These are phyloP conservation scores for Chlorokybus atmophyticus DNA, from an alignment of 139 green algal species.

Conservation along the genomic window DNA sequence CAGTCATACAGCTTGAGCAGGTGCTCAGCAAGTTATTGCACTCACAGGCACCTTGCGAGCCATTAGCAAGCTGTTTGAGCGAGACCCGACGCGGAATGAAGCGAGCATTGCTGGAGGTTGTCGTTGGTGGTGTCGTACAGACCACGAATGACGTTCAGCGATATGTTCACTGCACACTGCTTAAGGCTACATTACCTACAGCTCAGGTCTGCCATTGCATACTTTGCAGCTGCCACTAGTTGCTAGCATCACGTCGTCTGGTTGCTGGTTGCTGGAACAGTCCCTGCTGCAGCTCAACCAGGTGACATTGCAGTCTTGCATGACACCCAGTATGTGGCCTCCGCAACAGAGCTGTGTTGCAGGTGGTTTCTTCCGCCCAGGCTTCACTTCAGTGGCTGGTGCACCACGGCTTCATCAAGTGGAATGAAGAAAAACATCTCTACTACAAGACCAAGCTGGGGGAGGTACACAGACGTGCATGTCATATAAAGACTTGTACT, in stretches of 20 bases:
- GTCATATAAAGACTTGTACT: too few species aligned
- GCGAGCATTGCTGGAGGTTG: slow-evolving; percentile 22
- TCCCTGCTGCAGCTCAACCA: too few species aligned
- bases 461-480: too few species aligned
- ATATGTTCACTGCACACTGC: slow-evolving; percentile 21
- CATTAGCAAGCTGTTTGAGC: slow-evolving; percentile 9
- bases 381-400: slow-evolving; percentile 14
- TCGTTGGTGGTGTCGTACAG: slow-evolving; percentile 12
- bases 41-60: slow-evolving; percentile 2
- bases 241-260: too few species aligned
- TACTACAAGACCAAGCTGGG: too few species aligned
- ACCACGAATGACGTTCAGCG: slow-evolving; percentile 15
- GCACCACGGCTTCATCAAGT: slow-evolving; percentile 5
- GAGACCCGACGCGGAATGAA: slow-evolving; percentile 8
- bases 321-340: too few species aligned
- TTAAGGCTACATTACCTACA: slow-evolving; percentile 1
- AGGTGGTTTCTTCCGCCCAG: slow-evolving; percentile 8
- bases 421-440: too few species aligned
- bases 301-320: too few species aligned
- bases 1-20: too few species aligned
- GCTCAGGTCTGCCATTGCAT: slow-evolving; percentile 13
- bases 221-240: too few species aligned
- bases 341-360: not conserved
- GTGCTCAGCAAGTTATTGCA: too few species aligned
- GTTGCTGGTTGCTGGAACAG: too few species aligned